These are phyloP conservation scores for Nicotiana undulata DNA, from an alignment of 257 asterid species.

Conservation along the genomic window DNA sequence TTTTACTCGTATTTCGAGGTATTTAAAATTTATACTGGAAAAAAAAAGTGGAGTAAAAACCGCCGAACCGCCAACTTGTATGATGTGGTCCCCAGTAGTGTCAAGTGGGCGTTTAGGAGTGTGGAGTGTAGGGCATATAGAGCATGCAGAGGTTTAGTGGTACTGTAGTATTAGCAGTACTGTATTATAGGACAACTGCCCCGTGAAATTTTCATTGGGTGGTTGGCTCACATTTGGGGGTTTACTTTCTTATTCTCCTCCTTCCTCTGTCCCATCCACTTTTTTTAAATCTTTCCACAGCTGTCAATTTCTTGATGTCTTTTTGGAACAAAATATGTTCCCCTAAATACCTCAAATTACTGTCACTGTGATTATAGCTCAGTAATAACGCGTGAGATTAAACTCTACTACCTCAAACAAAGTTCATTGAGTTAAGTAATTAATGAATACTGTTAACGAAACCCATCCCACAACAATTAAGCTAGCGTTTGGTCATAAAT, in stretches of 20 bases:
- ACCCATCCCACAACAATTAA: too few species aligned
- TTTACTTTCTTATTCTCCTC: background rate
- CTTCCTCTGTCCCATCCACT: background rate
- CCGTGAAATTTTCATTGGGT: background rate
- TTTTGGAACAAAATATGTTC: too few species aligned
- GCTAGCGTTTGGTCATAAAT: too few species aligned
- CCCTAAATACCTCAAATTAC: background rate
- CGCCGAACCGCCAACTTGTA: background rate
- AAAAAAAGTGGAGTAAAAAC: too few species aligned
- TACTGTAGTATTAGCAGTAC: background rate
- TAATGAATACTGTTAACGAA: background rate
- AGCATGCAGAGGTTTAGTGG: background rate
- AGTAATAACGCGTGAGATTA: background rate
- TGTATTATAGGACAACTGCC: background rate
- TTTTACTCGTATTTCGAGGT: too few species aligned
- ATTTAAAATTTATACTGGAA: too few species aligned
- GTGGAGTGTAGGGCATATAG: background rate
- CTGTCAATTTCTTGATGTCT: background rate
- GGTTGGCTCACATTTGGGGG: background rate
- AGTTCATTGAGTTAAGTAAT: background rate
- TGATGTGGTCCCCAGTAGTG: background rate
- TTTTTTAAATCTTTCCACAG: background rate
- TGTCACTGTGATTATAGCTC: background rate
- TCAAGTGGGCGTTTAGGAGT: background rate
- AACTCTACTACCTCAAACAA: background rate